Conservation (phyloP, 2,329 filamentous ascomycete genomes). For the Hypomyces rosellus region DNA sequence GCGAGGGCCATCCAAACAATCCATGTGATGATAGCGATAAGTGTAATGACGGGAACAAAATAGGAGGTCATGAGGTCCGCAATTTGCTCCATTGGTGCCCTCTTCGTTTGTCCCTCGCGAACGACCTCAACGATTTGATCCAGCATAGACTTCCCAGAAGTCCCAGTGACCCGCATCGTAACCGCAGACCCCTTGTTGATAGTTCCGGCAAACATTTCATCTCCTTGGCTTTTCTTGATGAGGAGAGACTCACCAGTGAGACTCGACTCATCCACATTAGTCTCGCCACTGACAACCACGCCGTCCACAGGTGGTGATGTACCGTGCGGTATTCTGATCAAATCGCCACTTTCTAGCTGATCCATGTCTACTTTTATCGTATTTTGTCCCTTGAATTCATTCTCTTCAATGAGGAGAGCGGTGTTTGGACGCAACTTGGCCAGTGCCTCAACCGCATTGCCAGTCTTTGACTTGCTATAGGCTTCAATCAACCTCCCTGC, state of each 20-base stretch:
- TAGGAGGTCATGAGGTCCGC: constrained; percentile 68
- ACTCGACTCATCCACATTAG: constrained; percentile 81
- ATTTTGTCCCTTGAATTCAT: constrained; percentile 27
- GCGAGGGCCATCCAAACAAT: constrained; percentile 64
- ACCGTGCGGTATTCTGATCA: constrained; percentile 70
- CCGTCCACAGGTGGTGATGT: constrained; percentile 83
- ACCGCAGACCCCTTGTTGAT: constrained; percentile 64
- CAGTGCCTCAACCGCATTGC: constrained; percentile 75
- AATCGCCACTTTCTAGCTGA: constrained; percentile 66
- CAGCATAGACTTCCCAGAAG: constrained; percentile 65
- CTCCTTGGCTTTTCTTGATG: constrained; percentile 56
- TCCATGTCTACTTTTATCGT: constrained; percentile 51
- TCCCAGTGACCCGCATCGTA: constrained; percentile 56
- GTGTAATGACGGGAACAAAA: constrained; percentile 67
- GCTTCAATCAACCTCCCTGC: constrained; percentile 70
- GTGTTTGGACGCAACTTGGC: constrained; percentile 71
- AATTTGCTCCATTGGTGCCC: constrained; percentile 68
- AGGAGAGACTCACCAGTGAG: constrained; percentile 72
- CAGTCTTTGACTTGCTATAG: constrained; percentile 86
- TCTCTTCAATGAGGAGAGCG: constrained; percentile 59
- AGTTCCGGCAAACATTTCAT: constrained; percentile 65
- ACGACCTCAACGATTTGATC: constrained; percentile 74
- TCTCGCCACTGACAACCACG: constrained; percentile 53
- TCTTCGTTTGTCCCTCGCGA: constrained; percentile 68
- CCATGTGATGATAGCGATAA: constrained; percentile 66